Conservation (phyloP, 768 basidiomycete species). For the Suillus paluster region DNA sequence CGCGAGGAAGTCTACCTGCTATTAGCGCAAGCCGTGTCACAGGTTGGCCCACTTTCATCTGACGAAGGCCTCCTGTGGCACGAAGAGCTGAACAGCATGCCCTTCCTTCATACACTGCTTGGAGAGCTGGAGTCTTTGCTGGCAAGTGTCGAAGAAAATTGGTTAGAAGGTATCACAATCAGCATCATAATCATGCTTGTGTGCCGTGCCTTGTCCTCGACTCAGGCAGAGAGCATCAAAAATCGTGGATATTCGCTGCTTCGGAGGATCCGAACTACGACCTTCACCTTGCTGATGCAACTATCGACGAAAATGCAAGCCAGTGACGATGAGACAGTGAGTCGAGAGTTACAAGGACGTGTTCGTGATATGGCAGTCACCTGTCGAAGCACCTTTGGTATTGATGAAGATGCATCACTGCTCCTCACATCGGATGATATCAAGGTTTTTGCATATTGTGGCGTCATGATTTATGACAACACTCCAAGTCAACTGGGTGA, state of each 20-base stretch:
- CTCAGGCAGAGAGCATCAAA: slow-evolving; percentile 16
- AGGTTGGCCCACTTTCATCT: slow-evolving; percentile 40
- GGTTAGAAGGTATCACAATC: slow-evolving; percentile 41
- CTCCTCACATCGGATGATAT: slow-evolving; percentile 32
- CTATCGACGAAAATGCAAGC: slow-evolving; percentile 27
- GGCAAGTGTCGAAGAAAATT: slow-evolving; percentile 42
- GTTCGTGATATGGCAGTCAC: slow-evolving; percentile 42
- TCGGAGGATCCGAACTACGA: slow-evolving; percentile 32
- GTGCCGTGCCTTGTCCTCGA: slow-evolving; percentile 41
- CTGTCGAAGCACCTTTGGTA: slow-evolving; percentile 41
- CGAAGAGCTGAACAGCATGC: slow-evolving; percentile 31
- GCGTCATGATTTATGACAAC: slow-evolving; percentile 32
- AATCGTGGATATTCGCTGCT: slow-evolving; percentile 30
- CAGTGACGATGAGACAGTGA: slow-evolving; percentile 12
- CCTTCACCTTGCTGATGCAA: slow-evolving; percentile 41
- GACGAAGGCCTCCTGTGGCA: slow-evolving; percentile 44
- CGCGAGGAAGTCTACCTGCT: slow-evolving; percentile 45
- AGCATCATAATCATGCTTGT: slow-evolving; percentile 39
- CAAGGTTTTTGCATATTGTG: slow-evolving; percentile 24
- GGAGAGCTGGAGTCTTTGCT: slow-evolving; percentile 40
- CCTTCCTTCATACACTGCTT: slow-evolving; percentile 45
- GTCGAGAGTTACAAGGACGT: slow-evolving; percentile 23
- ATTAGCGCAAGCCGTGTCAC: slow-evolving; percentile 48
- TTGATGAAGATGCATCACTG: slow-evolving; percentile 17
- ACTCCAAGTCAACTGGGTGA: slow-evolving; percentile 17